phyloP scores from a whole-genome alignment of 164 flowering plant species.

The Tetracentron sinense region DNA sequence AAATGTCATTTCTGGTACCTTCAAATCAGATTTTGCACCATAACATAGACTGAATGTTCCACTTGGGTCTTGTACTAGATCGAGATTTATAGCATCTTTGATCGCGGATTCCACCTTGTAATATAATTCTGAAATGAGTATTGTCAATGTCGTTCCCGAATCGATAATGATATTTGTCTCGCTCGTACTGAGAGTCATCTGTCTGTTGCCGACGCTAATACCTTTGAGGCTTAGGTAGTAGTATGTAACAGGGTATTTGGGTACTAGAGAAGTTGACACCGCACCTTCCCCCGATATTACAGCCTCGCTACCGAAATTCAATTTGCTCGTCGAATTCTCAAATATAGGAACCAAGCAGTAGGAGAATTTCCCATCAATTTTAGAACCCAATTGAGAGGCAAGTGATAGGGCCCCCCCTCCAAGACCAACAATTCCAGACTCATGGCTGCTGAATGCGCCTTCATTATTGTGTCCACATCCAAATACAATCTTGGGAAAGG shows the following conservation, averaged over 20 bases:
- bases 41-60: slow-evolving; percentile 17
- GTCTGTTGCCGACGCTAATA: slow-evolving; percentile 34
- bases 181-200: slow-evolving; percentile 2
- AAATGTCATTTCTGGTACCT: slow-evolving; percentile 21
- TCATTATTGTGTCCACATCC: slow-evolving; percentile 52
- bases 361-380: slow-evolving; percentile 46
- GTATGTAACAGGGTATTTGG: slow-evolving; percentile 16
- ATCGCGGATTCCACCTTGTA: slow-evolving; percentile 10
- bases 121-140: slow-evolving; percentile 18
- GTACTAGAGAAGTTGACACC: slow-evolving; percentile 36
- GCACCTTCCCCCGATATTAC: slow-evolving; percentile 28
- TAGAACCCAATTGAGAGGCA: slow-evolving; percentile 27
- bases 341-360: slow-evolving; percentile 45
- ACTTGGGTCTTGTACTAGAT: not conserved
- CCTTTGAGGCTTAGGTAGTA: slow-evolving; percentile 42
- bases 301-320: slow-evolving; percentile 37
- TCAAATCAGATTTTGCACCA: not conserved
- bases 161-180: slow-evolving; percentile 56
- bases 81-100: slow-evolving; percentile 3
- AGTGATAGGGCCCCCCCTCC: slow-evolving; percentile 47
- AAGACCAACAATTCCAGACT: slow-evolving; percentile 52
- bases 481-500: slow-evolving; percentile 16
- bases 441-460: slow-evolving; percentile 27
- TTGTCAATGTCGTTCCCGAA: slow-evolving; percentile 53
- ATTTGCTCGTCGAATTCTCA: slow-evolving; percentile 12